phyloP scores from a whole-genome alignment of 768 basidiomycete genomes.

The Macrolepiota fuliginosa region DNA sequence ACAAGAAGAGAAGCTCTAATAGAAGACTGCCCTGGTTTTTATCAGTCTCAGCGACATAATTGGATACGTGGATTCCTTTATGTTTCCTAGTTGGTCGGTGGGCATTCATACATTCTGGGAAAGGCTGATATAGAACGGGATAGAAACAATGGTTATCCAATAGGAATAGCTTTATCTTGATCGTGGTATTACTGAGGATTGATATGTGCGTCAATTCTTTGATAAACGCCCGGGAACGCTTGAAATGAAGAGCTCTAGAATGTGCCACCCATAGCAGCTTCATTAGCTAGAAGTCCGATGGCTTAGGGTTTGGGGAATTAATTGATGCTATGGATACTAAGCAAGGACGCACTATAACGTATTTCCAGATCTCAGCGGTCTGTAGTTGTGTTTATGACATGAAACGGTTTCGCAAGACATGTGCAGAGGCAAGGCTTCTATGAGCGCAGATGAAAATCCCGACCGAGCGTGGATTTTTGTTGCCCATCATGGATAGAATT shows the following conservation, averaged over 20 bases:
- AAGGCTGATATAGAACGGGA: neutral
- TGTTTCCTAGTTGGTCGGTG: neutral
- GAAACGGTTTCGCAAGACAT: neutral
- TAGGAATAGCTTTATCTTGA: neutral
- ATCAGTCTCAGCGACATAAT: neutral
- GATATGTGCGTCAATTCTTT: neutral
- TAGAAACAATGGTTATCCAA: neutral
- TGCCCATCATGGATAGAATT: neutral
- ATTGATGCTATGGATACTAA: neutral
- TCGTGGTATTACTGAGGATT: neutral
- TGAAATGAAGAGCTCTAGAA: neutral
- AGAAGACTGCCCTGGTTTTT: neutral
- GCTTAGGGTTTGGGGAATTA: neutral
- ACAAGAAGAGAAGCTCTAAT: neutral
- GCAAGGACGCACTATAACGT: neutral
- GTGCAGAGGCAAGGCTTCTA: neutral
- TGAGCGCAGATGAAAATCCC: conserved; percentile 2
- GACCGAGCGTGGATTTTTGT: neutral
- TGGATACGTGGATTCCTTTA: neutral
- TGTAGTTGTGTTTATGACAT: neutral
- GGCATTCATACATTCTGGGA: neutral
- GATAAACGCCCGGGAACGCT: neutral
- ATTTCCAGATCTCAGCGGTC: neutral
- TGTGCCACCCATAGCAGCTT: neutral
- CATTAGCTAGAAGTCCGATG: neutral